Conservation (phyloP, 805 yeast genomes). For the Monosporozyma solicola region DNA sequence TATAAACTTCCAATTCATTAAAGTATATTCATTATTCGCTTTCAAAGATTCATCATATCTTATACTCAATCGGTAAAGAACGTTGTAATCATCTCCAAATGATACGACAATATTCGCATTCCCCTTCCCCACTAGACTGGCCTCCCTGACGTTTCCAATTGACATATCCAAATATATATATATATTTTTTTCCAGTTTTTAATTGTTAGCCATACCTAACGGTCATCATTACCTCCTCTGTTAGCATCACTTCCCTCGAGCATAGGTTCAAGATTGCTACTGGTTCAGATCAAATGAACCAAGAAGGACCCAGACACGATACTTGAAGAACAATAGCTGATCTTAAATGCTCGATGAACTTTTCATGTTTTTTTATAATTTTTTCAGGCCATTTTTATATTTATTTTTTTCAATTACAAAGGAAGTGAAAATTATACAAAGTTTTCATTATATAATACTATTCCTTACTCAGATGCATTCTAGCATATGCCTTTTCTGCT, state of each 20-base stretch:
- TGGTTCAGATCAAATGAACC: not conserved
- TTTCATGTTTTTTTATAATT: not conserved
- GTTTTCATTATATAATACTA: not conserved
- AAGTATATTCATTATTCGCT: slow-evolving; percentile 18
- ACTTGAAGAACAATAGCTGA: not conserved
- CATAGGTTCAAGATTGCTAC: not conserved
- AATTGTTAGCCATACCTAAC: too few relatives aligned
- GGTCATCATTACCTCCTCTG: not conserved
- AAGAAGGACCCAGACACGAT: not conserved
- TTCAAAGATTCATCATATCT: slow-evolving; percentile 10
- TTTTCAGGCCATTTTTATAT: not conserved
- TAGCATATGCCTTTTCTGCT: not conserved
- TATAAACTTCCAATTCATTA: slow-evolving; percentile 14
- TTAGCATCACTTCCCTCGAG: not conserved
- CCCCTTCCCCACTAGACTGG: slow-evolving; percentile 2
- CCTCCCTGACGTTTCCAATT: not conserved
- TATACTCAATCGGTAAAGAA: slow-evolving; percentile 21
- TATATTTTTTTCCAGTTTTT: too few relatives aligned
- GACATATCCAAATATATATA: not conserved
- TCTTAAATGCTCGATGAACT: not conserved
- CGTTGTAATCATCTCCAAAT: slow-evolving; percentile 3
- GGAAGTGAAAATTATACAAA: not conserved
- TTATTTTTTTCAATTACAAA: not conserved
- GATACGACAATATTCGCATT: not conserved
- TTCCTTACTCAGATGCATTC: not conserved